A percentile compares a stretch with the other conserved stretches of the same genome.
phyloP scores from a whole-genome alignment of 805 yeast species.

The Ogataea wickerhamii region DNA sequence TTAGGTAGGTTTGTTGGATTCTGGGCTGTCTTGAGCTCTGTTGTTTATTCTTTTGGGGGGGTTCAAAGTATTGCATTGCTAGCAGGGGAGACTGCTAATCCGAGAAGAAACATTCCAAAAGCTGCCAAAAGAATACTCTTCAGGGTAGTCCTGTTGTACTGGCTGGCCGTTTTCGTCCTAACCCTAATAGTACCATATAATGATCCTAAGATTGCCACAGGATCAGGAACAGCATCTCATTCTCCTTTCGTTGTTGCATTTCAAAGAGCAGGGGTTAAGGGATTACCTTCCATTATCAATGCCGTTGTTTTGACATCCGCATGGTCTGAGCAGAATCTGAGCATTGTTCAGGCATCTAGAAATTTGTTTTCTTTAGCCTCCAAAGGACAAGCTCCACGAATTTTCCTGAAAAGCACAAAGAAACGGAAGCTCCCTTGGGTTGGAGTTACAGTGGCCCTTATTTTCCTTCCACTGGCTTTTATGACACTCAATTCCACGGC shows the following conservation, averaged over 20 bases:
- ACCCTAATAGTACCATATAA: conserved; percentile 44
- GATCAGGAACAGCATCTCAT: conserved; percentile 53
- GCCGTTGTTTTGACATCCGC: conserved; percentile 53
- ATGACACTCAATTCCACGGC: conserved; percentile 57
- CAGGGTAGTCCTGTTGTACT: conserved; percentile 24
- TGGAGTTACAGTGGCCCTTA: conserved; percentile 45
- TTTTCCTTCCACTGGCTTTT: conserved; percentile 51
- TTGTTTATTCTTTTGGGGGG: conserved; percentile 57
- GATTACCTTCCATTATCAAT: conserved; percentile 67
- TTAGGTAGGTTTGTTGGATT: conserved; percentile 41
- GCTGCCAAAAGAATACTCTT: conserved; percentile 21
- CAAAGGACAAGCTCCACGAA: conserved; percentile 64
- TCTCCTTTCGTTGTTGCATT: conserved; percentile 81
- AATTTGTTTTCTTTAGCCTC: conserved; percentile 59
- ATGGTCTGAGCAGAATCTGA: conserved; percentile 65
- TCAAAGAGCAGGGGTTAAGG: conserved; percentile 55
- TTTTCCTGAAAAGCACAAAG: conserved; percentile 54
- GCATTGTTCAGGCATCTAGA: conserved; percentile 64
- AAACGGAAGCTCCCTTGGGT: conserved; percentile 57
- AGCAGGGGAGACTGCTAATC: conserved; percentile 22
- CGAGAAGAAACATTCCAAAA: conserved; percentile 24
- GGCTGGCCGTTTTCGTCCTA: conserved; percentile 33
- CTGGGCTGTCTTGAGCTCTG: conserved; percentile 57
- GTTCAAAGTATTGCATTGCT: conserved; percentile 31
- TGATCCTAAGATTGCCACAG: conserved; percentile 39